These are phyloP conservation scores for Hortiboletus campestris DNA, from an alignment of 768 basidiomycete genomes.

Conservation along the genomic window DNA sequence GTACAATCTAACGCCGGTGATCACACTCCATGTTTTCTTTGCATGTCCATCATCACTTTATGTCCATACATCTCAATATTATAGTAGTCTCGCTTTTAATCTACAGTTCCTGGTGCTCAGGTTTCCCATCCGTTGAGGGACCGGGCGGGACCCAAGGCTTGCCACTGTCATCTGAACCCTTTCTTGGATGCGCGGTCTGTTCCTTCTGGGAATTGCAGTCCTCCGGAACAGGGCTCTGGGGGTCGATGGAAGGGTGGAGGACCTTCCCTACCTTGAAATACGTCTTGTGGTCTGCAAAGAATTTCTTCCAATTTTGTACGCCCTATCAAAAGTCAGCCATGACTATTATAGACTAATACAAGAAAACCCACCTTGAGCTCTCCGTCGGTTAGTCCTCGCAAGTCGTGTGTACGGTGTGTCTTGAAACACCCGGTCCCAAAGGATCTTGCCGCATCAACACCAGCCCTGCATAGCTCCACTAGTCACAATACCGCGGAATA, in stretches of 20 bases:
- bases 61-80: slow-evolving; percentile 11
- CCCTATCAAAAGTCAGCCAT: slow-evolving; percentile 43
- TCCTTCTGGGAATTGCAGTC: slow-evolving; percentile 70
- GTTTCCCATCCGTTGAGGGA: slow-evolving; percentile 7
- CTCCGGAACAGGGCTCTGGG: slow-evolving; percentile 66
- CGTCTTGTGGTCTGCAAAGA: slow-evolving; percentile 78
- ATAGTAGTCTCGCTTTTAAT: slow-evolving; percentile 19
- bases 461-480: slow-evolving; percentile 52
- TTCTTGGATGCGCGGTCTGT: slow-evolving; percentile 26
- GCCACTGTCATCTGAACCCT: slow-evolving; percentile 25
- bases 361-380: slow-evolving; percentile 62
- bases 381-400: slow-evolving; percentile 70
- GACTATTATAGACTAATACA: background rate
- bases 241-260: slow-evolving; percentile 73
- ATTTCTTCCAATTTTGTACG: slow-evolving; percentile 85
- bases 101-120: slow-evolving; percentile 30
- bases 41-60: slow-evolving; percentile 23
- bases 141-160: slow-evolving; percentile 29
- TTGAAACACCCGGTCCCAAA: slow-evolving; percentile 94
- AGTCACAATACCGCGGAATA: slow-evolving; percentile 23
- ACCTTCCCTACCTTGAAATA: slow-evolving; percentile 81
- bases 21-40: slow-evolving; percentile 23
- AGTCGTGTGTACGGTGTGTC: slow-evolving; percentile 87
- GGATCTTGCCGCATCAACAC: slow-evolving; percentile 85
- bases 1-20: background rate